Conservation (phyloP, 192 early-diverging fungal species). For the Umbelopsis sp. region DNA sequence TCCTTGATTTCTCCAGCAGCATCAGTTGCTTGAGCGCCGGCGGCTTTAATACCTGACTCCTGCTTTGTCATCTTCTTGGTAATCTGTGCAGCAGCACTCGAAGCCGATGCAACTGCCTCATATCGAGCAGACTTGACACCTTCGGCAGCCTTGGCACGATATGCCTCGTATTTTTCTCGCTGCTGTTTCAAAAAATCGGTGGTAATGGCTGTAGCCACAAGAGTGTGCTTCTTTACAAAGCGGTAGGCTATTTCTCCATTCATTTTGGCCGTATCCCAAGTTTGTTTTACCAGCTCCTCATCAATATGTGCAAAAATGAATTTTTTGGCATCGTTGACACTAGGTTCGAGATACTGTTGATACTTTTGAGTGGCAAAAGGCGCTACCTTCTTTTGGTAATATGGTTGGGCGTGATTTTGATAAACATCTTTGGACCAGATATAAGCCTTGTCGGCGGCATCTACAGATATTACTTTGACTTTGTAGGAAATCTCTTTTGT, state of each 20-base stretch:
- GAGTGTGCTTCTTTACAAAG: not conserved
- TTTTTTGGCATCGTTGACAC: conserved; percentile 4
- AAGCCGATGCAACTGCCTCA: not conserved
- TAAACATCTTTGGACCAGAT: not conserved
- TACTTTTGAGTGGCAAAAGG: not conserved
- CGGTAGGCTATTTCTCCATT: not conserved
- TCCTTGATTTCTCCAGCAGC: not conserved
- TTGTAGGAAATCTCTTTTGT: not conserved
- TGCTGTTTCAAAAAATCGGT: not conserved
- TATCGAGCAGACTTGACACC: not conserved
- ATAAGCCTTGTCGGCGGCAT: not conserved
- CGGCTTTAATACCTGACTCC: not conserved
- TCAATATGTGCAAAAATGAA: conserved; percentile 9
- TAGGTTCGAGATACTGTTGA: not conserved
- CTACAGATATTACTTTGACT: not conserved
- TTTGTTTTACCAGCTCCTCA: not conserved
- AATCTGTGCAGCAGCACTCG: not conserved
- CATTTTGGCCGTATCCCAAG: not conserved
- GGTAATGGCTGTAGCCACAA: not conserved
- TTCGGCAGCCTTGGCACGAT: not conserved
- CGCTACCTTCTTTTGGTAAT: conserved; percentile 1
- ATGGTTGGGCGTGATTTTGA: not conserved
- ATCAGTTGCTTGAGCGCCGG: not conserved
- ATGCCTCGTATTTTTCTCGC: not conserved
- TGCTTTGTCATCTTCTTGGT: not conserved